Base-by-base conservation (phyloP, 176 grass and related monocot genomes). In the Eragrostis nindensis region DNA sequence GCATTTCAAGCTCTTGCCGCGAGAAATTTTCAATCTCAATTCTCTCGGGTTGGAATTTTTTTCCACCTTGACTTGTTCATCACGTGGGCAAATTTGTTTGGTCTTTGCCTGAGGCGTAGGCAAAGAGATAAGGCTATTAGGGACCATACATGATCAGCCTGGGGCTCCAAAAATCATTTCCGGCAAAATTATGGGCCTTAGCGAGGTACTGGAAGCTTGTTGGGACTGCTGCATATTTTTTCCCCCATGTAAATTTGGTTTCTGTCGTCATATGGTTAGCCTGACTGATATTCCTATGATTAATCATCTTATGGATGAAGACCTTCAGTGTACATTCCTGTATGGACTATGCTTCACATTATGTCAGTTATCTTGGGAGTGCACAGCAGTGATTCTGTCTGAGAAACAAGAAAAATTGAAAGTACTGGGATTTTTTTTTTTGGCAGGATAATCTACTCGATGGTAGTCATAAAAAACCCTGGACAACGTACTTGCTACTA, bases 171-270 rank as follows among this genome's bases (percentile, higher is more conserved):
- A 53, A 75, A 84, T 84, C 24, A 75, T 80, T 74, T 75, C 43
- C 32, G 14, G 81, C 70, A 80, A 69, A 76, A 87, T 76, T 45
- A 48, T 76, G 69, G 52, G 80, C 69, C 74, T 59, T 80, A 16
- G 52, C 24, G 53, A 47, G 75, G 65, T 26, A 68, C 45, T 30
- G 49, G 68, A 73, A 73, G 24, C 49, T 83, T 81, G 68, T 38
- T 40, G 41, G 41, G 42, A 12, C 19, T 25, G 4, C 19, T 25
- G 4, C 18, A 6, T 16, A 13, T 12, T 66, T 21, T 22, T 10
- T 25, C 19, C 27, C 32, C 27, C 32, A 17, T 72, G 7, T 15
- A 3, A 43, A 12, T 8, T 16, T 66, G 17, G 39, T 66, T 42
- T 44, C 18, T 26, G 4, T 64, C 24, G 10, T 50, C 19, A 18